These are phyloP conservation scores for Tulasnella sp. DNA, from an alignment of 768 basidiomycete genomes.

Conservation along the genomic window DNA sequence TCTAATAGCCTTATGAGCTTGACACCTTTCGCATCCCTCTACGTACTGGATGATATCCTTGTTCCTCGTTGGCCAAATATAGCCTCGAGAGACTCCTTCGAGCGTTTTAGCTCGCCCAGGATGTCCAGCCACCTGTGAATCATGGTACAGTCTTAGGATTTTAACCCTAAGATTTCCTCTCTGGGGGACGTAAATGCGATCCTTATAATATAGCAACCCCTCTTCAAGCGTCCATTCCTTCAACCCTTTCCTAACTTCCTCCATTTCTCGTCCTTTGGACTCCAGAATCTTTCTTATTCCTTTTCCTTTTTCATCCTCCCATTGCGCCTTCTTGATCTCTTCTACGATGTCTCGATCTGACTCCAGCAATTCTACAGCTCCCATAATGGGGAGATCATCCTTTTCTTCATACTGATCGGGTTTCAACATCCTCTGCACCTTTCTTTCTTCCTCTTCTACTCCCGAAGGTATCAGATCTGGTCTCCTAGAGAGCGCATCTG, in stretches of 20 bases:
- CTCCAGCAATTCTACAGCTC: too few species aligned
- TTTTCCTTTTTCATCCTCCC: not conserved
- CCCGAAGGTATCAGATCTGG: not conserved
- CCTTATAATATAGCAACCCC: not conserved
- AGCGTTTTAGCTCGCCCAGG: slow-evolving; percentile 18
- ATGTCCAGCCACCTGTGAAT: not conserved
- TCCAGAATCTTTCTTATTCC: not conserved
- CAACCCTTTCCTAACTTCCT: not conserved
- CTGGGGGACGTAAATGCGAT: slow-evolving; percentile 3
- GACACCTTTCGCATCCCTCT: slow-evolving; percentile 19
- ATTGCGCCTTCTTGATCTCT: not conserved
- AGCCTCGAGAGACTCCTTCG: slow-evolving; percentile 18
- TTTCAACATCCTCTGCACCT: too few species aligned
- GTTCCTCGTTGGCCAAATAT: slow-evolving; percentile 17
- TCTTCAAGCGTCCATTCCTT: not conserved
- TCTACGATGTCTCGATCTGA: not conserved
- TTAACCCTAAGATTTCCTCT: not conserved
- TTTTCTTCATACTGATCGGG: not conserved
- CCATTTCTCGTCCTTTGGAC: not conserved
- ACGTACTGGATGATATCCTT: slow-evolving; percentile 21
- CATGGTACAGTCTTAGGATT: not conserved
- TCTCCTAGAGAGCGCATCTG: not conserved
- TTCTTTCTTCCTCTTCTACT: not conserved
- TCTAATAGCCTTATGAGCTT: slow-evolving; percentile 5
- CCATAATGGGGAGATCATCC: not conserved